Evolutionary conservation across 805 yeast genomes (phyloP).

Genomic region (Pichia insulana): DNA sequence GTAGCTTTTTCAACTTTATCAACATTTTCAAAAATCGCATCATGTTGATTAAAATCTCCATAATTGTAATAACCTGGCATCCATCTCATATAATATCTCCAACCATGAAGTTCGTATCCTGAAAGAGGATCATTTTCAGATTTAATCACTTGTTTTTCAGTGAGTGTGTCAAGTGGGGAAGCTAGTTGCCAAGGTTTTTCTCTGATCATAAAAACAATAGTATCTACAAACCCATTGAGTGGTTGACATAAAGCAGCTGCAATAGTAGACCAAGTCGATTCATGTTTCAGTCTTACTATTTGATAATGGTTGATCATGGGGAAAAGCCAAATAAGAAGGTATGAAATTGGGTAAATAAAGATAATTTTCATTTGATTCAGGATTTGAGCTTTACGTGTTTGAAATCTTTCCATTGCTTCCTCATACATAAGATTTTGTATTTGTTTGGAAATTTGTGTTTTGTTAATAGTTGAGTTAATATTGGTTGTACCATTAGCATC

Average conservation of each 20-base stretch:
- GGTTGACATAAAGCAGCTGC: conserved; percentile 75
- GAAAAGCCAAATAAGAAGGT: conserved; percentile 71
- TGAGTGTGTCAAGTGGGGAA: conserved; percentile 12
- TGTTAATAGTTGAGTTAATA: not conserved
- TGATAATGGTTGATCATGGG: conserved; percentile 59
- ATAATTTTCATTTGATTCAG: conserved; percentile 72
- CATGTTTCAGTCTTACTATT: conserved; percentile 41
- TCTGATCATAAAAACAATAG: conserved; percentile 63
- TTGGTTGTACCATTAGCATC: not conserved
- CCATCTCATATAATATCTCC: conserved; percentile 20
- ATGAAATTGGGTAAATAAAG: conserved; percentile 78
- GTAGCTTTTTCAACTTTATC: not conserved
- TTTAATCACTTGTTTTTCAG: too few species aligned
- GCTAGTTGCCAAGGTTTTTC: conserved; percentile 67
- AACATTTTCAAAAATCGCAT: not conserved
- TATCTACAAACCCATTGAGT: conserved; percentile 69
- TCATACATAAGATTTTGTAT: conserved; percentile 38
- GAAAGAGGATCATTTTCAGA: not conserved
- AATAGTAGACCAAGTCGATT: conserved; percentile 52
- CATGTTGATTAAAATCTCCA: not conserved
- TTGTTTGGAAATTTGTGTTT: conserved; percentile 21
- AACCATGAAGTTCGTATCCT: conserved; percentile 4
- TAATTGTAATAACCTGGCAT: conserved; percentile 22
- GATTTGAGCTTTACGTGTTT: conserved; percentile 54
- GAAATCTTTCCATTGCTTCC: conserved; percentile 53